Conservation (phyloP, 2,329 filamentous ascomycete species). For the Zymoseptoria ardabiliae region DNA sequence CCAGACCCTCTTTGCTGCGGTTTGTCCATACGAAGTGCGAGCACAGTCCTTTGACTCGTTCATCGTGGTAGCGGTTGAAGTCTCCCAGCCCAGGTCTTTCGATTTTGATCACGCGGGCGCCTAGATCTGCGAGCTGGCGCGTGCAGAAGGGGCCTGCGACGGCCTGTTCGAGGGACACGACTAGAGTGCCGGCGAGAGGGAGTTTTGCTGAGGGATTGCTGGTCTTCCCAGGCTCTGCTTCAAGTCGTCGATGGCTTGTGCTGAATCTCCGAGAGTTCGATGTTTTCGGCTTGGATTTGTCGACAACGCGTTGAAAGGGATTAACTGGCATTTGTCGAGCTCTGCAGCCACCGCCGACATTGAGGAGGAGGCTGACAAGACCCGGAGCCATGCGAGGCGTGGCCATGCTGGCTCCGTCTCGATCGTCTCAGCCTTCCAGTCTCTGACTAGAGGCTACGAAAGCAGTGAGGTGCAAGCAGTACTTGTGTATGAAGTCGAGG, state of each 20-base stretch:
- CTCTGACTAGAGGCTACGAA: too few species aligned
- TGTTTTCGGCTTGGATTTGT: not conserved
- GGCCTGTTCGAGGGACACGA: constrained; percentile 25
- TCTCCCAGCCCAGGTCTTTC: constrained; percentile 31
- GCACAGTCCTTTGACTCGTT: constrained; percentile 20
- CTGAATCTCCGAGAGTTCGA: not conserved
- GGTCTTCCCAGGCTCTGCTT: not conserved
- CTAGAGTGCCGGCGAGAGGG: constrained; percentile 19
- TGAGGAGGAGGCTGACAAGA: too few species aligned
- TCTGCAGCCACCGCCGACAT: not conserved
- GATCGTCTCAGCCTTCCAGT: too few species aligned
- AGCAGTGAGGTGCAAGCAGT: too few species aligned
- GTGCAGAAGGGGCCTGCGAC: constrained; percentile 25
- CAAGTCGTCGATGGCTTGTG: not conserved
- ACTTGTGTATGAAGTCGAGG: too few species aligned
- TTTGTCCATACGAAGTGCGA: constrained; percentile 44
- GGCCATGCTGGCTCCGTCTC: too few species aligned
- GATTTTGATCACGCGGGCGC: constrained; percentile 38
- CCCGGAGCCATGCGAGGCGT: too few species aligned
- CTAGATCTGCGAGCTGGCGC: constrained; percentile 43
- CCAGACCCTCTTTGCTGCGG: constrained; percentile 90
- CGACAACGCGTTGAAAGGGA: not conserved
- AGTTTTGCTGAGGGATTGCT: constrained; percentile 5
- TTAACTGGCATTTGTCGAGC: not conserved
- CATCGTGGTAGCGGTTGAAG: constrained; percentile 23